Evolutionary conservation across 805 yeast species (phyloP), one percentile per base, ranked within the genome.

Genomic region (Starmerella sirachaensis): DNA sequence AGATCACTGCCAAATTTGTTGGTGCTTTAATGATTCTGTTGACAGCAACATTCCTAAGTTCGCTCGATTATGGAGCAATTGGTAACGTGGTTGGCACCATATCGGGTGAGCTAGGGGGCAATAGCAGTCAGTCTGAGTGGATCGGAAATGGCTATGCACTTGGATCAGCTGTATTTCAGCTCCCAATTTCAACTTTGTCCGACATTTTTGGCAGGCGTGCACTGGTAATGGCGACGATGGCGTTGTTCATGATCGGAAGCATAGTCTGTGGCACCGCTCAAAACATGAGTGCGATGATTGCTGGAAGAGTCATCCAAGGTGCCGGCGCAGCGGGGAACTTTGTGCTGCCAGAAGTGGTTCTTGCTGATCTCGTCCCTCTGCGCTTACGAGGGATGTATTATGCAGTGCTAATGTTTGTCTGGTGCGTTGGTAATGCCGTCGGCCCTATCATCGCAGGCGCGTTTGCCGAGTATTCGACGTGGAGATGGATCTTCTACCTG

Each of bases 401-500:
- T 33, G 51, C 56, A 9, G 19, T 53, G 11, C 30, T 57, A 18
- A 57, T 58, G 29, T 33, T 45, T 6, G 37, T 50, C 18, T 55
- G 60, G 56, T 57, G 57, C 1, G 26, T 58, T 2, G 57, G 56
- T 7, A 41, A 51, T 5, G 53, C 50, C 1, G 34, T 39, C 16
- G 84, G 84, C 1, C 84, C 85, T 0, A 59, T 75, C 27, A 52
- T 77, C 18, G 84, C 83, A 11, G 84, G 84, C 21, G 76, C 74
- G 0, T 69, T 78, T 40, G 65, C 80, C 1, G 57, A 70, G 2
- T 59, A 67, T 35, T 72, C 66, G 4, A 59, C 71, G n/a, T 78
- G 85, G 85, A 63, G 85, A 50, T 77, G 85, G 83, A 73, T 82
- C 49, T 79, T 77, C 53, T 79, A 72, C 57, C 64, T 79, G 45